Conservation (phyloP, 352 stramenopile species). For the Phytophthora meadii region DNA sequence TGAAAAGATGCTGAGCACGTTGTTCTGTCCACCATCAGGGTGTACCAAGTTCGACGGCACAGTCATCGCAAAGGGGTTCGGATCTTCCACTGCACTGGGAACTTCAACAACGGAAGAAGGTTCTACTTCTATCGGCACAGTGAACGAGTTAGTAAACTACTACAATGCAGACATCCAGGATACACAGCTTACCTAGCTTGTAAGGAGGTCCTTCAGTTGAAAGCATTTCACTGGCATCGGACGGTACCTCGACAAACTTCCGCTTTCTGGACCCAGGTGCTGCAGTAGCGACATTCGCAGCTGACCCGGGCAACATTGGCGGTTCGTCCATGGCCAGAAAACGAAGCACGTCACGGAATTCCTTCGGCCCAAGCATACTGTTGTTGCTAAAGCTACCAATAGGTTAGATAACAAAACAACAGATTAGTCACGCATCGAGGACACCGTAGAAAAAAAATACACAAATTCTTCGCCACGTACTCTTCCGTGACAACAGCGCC, state of each 20-base stretch:
- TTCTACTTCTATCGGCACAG: constrained; percentile 23
- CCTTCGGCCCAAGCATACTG: constrained; percentile 83
- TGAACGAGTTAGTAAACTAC: too few species aligned
- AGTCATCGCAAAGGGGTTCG: constrained; percentile 43
- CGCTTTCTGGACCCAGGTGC: constrained; percentile 61
- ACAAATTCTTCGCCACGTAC: constrained; percentile 54
- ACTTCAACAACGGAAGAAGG: constrained; percentile 62
- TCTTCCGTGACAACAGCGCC: constrained; percentile 78
- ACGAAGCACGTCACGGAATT: constrained; percentile 85
- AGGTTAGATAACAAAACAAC: not conserved
- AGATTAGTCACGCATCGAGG: constrained; percentile 33
- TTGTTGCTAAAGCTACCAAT: constrained; percentile 82
- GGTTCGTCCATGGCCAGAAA: constrained; percentile 89
- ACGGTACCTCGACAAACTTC: constrained; percentile 84
- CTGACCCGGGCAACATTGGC: constrained; percentile 65
- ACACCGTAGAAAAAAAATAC: not conserved
- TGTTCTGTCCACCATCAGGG: constrained; percentile 46
- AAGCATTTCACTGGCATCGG: constrained; percentile 22
- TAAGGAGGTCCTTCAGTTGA: constrained; percentile 12
- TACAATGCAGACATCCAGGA: constrained; percentile 2
- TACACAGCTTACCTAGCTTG: constrained; percentile 34
- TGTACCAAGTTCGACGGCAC: constrained; percentile 26
- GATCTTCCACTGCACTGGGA: constrained; percentile 39
- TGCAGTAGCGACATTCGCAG: constrained; percentile 44
- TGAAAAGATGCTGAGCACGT: constrained; percentile 85